phyloP scores from a whole-genome alignment of 768 basidiomycete species.

The Podaxis carcinomalis region DNA sequence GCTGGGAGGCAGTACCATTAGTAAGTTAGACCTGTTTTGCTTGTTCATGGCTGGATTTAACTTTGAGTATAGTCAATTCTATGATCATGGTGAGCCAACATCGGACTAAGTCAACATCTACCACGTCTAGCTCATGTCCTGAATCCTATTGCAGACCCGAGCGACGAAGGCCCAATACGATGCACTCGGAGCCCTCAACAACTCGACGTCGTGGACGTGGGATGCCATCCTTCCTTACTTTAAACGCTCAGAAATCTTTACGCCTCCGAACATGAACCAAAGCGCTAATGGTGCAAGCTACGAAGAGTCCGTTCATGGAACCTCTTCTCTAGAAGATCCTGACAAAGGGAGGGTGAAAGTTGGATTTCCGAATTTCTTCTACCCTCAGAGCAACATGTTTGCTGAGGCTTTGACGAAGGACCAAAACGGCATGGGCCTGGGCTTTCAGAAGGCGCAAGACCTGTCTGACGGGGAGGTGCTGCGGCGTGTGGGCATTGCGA shows the following conservation, averaged over 20 bases:
- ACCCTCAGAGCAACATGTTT: constrained; percentile 25
- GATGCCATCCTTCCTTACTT: constrained; percentile 38
- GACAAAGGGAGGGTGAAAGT: constrained; percentile 24
- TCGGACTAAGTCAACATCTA: neutral
- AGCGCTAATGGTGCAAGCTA: constrained; percentile 20
- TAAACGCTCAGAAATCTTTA: constrained; percentile 54
- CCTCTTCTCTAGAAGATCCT: neutral
- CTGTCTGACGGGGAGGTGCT: constrained; percentile 23
- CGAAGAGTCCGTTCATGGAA: constrained; percentile 22
- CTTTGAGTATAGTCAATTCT: constrained; percentile 38
- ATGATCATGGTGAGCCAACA: constrained; percentile 27
- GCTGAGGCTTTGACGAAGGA: constrained; percentile 12
- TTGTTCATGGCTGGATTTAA: neutral
- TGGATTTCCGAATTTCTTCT: constrained; percentile 30
- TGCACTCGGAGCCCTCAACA: constrained; percentile 15
- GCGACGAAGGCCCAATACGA: constrained; percentile 30
- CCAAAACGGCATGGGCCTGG: constrained; percentile 5
- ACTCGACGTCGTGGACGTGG: constrained; percentile 32
- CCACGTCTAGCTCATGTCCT: neutral
- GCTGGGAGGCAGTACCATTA: constrained; percentile 56
- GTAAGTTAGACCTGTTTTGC: constrained; percentile 12
- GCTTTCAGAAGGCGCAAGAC: constrained; percentile 23
- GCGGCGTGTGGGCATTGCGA: constrained; percentile 24
- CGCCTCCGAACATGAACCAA: constrained; percentile 36
- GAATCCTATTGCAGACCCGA: constrained; percentile 19